These are phyloP conservation scores for Cyphellophora attinorum DNA, from an alignment of 2,329 filamentous ascomycete species.

Conservation along the genomic window DNA sequence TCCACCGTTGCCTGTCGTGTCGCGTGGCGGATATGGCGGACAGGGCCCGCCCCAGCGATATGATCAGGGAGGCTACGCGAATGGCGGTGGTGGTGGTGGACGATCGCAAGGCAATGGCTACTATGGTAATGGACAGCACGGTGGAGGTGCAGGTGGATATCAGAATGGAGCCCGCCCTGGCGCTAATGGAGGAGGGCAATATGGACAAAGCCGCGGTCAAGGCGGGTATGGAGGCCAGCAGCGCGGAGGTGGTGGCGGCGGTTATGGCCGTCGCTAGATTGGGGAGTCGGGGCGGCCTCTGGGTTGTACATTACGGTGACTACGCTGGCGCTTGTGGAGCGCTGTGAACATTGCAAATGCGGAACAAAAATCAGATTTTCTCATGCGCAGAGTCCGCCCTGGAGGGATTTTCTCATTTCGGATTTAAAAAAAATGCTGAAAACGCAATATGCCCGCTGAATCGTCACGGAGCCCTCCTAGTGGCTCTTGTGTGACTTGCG, in stretches of 20 bases:
- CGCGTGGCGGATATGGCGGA: slow-evolving; percentile 9
- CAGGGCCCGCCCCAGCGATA: neutral
- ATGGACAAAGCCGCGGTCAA: slow-evolving; percentile 10
- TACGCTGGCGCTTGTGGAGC: no score
- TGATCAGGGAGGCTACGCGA: slow-evolving; percentile 5
- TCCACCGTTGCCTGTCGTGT: slow-evolving; percentile 19
- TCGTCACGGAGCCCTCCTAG: no score
- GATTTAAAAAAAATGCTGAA: no score
- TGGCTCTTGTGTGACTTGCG: no score
- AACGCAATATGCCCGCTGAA: no score
- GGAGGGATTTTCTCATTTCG: no score
- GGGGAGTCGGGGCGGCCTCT: no score
- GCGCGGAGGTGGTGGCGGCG: slow-evolving; percentile 4
- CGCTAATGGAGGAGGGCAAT: slow-evolving; percentile 7
- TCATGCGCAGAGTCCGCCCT: no score
- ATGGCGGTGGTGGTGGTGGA: slow-evolving; percentile 15
- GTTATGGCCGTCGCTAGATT: slow-evolving; percentile 9
- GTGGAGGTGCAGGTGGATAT: slow-evolving; percentile 18
- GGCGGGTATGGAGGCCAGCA: slow-evolving; percentile 7
- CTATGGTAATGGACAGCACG: slow-evolving; percentile 8
- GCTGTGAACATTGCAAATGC: no score
- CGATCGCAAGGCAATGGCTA: slow-evolving; percentile 13
- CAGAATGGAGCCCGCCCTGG: slow-evolving; percentile 11
- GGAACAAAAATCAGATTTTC: no score
- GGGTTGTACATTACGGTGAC: no score